phyloP scores from a whole-genome alignment of 1,139 yeast species.

The Magnusiomyces clavatus region DNA sequence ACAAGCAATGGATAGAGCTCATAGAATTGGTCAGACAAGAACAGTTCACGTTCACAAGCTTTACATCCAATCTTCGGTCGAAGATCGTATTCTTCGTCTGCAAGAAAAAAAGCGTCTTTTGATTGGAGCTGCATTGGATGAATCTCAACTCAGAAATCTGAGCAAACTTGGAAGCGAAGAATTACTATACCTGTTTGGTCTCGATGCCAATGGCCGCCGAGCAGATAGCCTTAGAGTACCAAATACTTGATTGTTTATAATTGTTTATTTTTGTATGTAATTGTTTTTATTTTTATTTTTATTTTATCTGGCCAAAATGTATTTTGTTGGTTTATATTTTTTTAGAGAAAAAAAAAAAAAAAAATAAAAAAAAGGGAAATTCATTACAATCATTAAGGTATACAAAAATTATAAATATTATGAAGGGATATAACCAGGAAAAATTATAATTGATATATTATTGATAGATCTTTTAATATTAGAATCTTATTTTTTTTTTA shows the following conservation, averaged over 20 bases:
- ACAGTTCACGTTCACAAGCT: slow-evolving; percentile 70
- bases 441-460: too few species aligned
- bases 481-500: background rate
- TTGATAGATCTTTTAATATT: background rate
- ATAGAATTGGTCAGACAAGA: slow-evolving; percentile 80
- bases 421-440: too few species aligned
- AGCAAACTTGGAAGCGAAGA: slow-evolving; percentile 66
- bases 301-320: background rate
- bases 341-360: too few species aligned
- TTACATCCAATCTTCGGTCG: slow-evolving; percentile 62
- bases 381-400: background rate
- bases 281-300: slow-evolving; percentile 1
- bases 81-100: slow-evolving; percentile 72
- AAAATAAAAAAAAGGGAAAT: too few species aligned
- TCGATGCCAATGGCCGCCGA: slow-evolving; percentile 23
- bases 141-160: slow-evolving; percentile 57
- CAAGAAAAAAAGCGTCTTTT: slow-evolving; percentile 68
- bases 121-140: slow-evolving; percentile 78
- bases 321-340: background rate
- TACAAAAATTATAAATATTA: too few species aligned
- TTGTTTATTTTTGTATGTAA: slow-evolving; percentile 5
- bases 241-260: background rate
- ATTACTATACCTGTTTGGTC: slow-evolving; percentile 71
- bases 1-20: slow-evolving; percentile 93
- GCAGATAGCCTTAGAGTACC: slow-evolving; percentile 8